These are phyloP conservation scores for Collariella sp. DNA, from an alignment of 495 filamentous ascomycete species.

Conservation along the genomic window DNA sequence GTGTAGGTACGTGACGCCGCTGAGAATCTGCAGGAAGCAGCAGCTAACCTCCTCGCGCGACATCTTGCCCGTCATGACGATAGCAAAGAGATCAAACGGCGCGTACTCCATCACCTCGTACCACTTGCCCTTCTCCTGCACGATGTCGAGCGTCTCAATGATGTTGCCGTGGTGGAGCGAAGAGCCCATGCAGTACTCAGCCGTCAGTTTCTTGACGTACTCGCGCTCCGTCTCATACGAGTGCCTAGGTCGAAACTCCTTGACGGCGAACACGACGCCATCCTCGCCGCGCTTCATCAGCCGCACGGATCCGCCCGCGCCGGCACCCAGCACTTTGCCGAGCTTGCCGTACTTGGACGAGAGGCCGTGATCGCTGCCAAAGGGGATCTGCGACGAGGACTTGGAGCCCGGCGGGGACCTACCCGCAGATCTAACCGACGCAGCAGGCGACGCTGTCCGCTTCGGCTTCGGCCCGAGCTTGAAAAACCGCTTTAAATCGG, in stretches of 20 bases:
- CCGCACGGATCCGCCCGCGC: slow-evolving; percentile 89
- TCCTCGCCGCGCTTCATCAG: slow-evolving; percentile 89
- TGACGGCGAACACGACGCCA: slow-evolving; percentile 89
- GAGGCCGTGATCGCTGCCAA: slow-evolving; percentile 88
- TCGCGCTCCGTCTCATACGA: slow-evolving; percentile 89
- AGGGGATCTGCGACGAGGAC: slow-evolving; percentile 68
- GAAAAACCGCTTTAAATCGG: slow-evolving; percentile 90
- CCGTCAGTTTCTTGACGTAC: slow-evolving; percentile 98
- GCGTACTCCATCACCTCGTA: slow-evolving; percentile 99
- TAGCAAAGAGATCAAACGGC: slow-evolving; percentile 94
- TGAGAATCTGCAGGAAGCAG: slow-evolving; percentile 88
- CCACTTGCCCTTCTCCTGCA: slow-evolving; percentile 91
- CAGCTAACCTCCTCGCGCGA: slow-evolving; percentile 81
- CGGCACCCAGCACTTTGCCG: slow-evolving; percentile 85
- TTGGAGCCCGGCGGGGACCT: slow-evolving; percentile 50
- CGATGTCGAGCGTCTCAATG: slow-evolving; percentile 94
- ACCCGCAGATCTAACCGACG: slow-evolving; percentile 43
- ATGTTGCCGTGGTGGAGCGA: slow-evolving; percentile 97
- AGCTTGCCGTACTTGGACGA: slow-evolving; percentile 90
- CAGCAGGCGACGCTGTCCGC: slow-evolving; percentile 51
- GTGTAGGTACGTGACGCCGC: slow-evolving; percentile 94
- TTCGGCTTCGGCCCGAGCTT: slow-evolving; percentile 59
- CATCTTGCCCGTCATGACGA: slow-evolving; percentile 99
- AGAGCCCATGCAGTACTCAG: slow-evolving; percentile 96
- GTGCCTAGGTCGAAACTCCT: slow-evolving; percentile 90